A percentile compares a stretch with the other conserved stretches of the same genome.
These are phyloP conservation scores for Volvox africanus DNA, from an alignment of 139 green algal species.

Conservation along the genomic window DNA sequence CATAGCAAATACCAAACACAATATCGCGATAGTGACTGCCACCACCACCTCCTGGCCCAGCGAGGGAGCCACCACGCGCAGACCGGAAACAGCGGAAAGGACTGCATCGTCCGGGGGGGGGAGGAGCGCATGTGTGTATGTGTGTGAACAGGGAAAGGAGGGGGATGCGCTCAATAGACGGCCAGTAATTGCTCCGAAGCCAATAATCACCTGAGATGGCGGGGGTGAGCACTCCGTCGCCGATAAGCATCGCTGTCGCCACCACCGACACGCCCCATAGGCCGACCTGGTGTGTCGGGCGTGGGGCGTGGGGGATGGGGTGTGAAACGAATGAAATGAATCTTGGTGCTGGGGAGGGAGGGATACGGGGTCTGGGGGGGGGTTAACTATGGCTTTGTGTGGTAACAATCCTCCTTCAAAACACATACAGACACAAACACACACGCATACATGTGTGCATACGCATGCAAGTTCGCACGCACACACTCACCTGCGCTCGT, in stretches of 20 bases:
- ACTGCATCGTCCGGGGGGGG: constrained; percentile 30
- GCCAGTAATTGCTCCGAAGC: too few relatives aligned
- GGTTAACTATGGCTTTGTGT: neutral
- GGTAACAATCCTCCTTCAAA: neutral
- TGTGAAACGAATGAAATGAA: neutral
- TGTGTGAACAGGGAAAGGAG: neutral
- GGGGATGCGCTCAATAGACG: too few relatives aligned
- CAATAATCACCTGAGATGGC: too few relatives aligned
- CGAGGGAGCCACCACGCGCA: constrained; percentile 15
- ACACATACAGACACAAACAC: neutral
- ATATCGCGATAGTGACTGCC: constrained; percentile 43
- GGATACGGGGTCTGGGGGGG: neutral
- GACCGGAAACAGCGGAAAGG: constrained; percentile 50
- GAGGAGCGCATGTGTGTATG: neutral
- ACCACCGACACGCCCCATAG: too few relatives aligned
- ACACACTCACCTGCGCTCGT: neutral
- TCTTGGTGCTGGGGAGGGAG: neutral
- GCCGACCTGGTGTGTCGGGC: too few relatives aligned
- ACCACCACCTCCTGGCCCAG: constrained; percentile 34
- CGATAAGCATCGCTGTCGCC: too few relatives aligned
- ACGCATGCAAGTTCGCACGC: neutral
- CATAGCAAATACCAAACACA: constrained; percentile 67
- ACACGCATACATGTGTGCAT: neutral
- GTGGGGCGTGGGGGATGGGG: neutral
- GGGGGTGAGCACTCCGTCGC: too few relatives aligned